Percentiles rank a stretch among this genome's conserved stretches.
These are phyloP conservation scores for Eucalyptus curtisii DNA, from an alignment of 345 rosid genomes.

Conservation along the genomic window DNA sequence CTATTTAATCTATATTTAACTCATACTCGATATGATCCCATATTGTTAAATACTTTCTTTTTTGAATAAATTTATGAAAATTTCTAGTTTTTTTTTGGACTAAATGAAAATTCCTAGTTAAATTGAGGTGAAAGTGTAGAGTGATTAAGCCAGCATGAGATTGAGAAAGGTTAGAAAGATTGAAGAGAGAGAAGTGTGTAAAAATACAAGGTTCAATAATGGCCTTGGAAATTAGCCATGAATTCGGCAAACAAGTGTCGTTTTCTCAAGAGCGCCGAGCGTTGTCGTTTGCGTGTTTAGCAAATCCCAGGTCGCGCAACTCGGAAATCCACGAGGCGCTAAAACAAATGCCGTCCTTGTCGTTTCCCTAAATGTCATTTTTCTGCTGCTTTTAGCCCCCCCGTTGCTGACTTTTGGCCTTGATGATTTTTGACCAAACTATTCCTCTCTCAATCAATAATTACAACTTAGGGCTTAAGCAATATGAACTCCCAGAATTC, in stretches of 20 bases:
- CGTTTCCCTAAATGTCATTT: background rate
- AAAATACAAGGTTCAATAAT: background rate
- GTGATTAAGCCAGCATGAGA: rapidly evolving
- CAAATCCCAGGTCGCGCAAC: background rate
- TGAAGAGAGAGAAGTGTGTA: background rate
- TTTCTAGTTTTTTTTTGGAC: too few relatives aligned
- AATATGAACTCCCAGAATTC: background rate
- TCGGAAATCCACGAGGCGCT: background rate
- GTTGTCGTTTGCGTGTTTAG: background rate
- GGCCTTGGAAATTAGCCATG: background rate
- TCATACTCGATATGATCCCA: rapidly evolving
- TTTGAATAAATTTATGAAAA: too few relatives aligned
- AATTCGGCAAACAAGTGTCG: background rate
- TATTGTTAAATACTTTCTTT: rapidly evolving
- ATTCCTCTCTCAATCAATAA: background rate
- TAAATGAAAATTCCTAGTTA: too few relatives aligned
- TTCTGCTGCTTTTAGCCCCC: background rate
- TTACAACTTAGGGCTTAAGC: background rate
- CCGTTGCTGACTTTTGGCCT: background rate
- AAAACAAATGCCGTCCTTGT: background rate
- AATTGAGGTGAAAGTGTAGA: background rate
- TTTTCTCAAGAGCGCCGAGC: background rate
- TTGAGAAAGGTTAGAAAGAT: too few relatives aligned
- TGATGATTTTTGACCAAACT: background rate
- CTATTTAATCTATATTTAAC: rapidly evolving